Conservation (phyloP, 257 asterid genomes). For the Hygrophila difformis region DNA sequence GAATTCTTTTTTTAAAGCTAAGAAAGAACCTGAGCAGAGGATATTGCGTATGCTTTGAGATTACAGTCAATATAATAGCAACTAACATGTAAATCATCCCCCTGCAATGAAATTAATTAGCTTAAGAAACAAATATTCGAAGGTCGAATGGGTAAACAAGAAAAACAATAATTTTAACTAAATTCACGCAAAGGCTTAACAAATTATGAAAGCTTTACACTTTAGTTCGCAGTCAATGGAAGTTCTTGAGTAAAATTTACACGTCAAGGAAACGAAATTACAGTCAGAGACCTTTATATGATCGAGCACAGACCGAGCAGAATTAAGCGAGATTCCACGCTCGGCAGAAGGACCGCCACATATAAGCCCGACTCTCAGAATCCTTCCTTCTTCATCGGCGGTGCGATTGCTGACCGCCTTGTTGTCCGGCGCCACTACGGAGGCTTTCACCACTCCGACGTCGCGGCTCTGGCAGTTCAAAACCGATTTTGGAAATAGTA, state of each 20-base stretch:
- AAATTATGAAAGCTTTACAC: too few species aligned
- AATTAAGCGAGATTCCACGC: conserved; percentile 79
- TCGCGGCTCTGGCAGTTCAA: conserved; percentile 1
- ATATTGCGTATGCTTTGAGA: conserved; percentile 68
- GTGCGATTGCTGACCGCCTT: conserved; percentile 19
- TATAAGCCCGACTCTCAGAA: conserved; percentile 58
- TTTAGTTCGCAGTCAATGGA: too few species aligned
- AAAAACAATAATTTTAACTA: background rate
- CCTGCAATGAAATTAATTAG: conserved; percentile 30
- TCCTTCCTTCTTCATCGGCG: conserved; percentile 25
- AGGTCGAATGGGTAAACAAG: too few species aligned
- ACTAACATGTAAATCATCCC: conserved; percentile 67
- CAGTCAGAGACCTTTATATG: conserved; percentile 72
- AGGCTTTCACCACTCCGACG: conserved; percentile 26
- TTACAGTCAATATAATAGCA: conserved; percentile 70
- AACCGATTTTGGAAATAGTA: background rate
- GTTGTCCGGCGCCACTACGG: conserved; percentile 18
- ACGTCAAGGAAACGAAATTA: background rate
- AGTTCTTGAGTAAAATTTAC: background rate
- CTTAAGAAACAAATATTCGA: background rate
- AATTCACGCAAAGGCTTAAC: too few species aligned
- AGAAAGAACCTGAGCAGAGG: conserved; percentile 63
- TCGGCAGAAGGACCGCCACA: conserved; percentile 93
- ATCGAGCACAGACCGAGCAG: conserved; percentile 89
- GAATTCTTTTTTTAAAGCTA: too few species aligned